Evolutionary conservation across 768 basidiomycete genomes (phyloP).

Genomic region (Tephrocybe sp.): DNA sequence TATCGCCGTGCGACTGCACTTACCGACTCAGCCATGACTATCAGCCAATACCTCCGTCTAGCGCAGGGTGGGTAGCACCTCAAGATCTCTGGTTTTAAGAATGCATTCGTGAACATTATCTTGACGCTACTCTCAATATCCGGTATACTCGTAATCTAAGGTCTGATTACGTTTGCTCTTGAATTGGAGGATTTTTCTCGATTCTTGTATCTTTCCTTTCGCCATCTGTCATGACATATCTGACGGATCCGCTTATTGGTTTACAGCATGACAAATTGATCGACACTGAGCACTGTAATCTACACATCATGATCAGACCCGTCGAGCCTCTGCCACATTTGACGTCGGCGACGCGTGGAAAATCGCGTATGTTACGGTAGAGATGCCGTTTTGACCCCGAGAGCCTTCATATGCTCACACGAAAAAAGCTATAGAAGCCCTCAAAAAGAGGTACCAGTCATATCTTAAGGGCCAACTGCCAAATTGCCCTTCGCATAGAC

Average conservation of each 20-base stretch:
- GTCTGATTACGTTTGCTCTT: too few species aligned
- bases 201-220: neutral
- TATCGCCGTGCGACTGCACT: too few species aligned
- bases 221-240: neutral
- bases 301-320: slow-evolving; percentile 11
- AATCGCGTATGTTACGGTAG: neutral
- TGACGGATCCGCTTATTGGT: neutral
- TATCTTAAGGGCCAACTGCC: slow-evolving; percentile 31
- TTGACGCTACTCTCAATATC: too few species aligned
- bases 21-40: too few species aligned
- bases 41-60: too few species aligned
- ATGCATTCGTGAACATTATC: too few species aligned
- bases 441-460: slow-evolving; percentile 17
- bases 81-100: too few species aligned
- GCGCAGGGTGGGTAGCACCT: too few species aligned
- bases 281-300: neutral
- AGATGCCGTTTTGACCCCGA: slow-evolving; percentile 6
- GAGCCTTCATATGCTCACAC: slow-evolving; percentile 8
- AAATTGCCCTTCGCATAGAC: slow-evolving; percentile 18
- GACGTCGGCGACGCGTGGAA: slow-evolving; percentile 13
- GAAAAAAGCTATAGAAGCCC: slow-evolving; percentile 17
- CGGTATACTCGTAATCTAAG: too few species aligned
- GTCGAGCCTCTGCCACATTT: slow-evolving; percentile 16
- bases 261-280: slow-evolving; percentile 1
- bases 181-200: neutral